Evolutionary conservation across 192 early-diverging fungal genomes (phyloP).

Genomic region (Backusella australiensis): DNA sequence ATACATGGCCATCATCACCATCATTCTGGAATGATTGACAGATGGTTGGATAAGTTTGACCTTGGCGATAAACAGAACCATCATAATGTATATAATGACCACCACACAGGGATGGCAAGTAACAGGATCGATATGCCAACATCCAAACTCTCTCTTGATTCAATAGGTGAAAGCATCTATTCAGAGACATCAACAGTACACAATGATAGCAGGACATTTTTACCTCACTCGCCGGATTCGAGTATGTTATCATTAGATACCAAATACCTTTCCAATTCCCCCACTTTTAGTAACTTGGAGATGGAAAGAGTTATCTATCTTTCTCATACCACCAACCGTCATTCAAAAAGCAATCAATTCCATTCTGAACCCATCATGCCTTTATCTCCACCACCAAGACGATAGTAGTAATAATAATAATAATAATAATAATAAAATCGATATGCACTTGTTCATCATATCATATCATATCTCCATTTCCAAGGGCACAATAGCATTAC

Average conservation of each 20-base stretch:
- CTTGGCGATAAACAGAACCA: not conserved
- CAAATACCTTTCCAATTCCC: not conserved
- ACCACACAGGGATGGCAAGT: not conserved
- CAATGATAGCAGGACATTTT: not conserved
- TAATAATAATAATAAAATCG: not conserved
- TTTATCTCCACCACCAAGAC: not conserved
- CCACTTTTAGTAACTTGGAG: not conserved
- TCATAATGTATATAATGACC: not conserved
- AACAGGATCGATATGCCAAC: not conserved
- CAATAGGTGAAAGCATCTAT: not conserved
- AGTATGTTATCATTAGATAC: not conserved
- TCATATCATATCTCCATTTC: not conserved
- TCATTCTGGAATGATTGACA: not conserved
- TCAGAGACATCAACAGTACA: not conserved
- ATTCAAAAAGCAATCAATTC: not conserved
- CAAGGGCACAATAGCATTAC: not conserved
- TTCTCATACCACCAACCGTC: not conserved
- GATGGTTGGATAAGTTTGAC: conserved; percentile 1
- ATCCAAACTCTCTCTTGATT: not conserved
- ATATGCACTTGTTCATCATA: not conserved
- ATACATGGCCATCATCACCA: not conserved
- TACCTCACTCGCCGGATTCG: not conserved
- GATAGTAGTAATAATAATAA: not conserved
- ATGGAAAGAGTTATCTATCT: not conserved
- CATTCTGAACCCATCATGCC: not conserved